These are phyloP conservation scores for Ichthyophthirius multifiliis DNA, from an alignment of 169 alveolate genomes.

Conservation along the genomic window DNA sequence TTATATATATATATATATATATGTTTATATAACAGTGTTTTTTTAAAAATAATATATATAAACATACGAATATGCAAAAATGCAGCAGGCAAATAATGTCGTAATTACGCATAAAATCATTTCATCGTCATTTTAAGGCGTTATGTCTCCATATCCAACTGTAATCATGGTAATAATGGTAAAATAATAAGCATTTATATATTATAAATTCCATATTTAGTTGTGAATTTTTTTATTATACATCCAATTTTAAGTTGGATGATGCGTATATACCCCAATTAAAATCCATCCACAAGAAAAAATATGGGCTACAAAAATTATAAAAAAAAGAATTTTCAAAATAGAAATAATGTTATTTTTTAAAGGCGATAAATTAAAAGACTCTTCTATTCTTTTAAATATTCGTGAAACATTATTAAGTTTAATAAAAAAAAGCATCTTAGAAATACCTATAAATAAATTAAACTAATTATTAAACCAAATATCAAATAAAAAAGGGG, in stretches of 20 bases:
- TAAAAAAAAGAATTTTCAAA: too few relatives aligned
- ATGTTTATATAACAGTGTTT: too few relatives aligned
- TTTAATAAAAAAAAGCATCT: too few relatives aligned
- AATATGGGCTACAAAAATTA: constrained; percentile 66
- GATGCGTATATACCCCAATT: constrained; percentile 37
- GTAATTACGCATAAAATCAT: neutral
- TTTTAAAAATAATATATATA: neutral
- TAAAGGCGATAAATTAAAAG: too few relatives aligned
- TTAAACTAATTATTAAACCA: neutral
- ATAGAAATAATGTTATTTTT: too few relatives aligned
- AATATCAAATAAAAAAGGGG: neutral
- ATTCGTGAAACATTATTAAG: too few relatives aligned
- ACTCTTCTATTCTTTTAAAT: too few relatives aligned
- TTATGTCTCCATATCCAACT: constrained; percentile 29
- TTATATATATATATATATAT: too few relatives aligned
- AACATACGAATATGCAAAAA: neutral
- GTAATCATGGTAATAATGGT: constrained; percentile 6
- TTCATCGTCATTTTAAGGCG: constrained; percentile 12
- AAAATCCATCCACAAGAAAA: constrained; percentile 58
- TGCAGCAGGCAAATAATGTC: constrained; percentile 13
- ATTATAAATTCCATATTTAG: neutral
- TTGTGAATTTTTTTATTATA: neutral
- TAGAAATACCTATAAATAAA: neutral
- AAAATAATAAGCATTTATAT: neutral
- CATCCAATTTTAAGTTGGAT: constrained; percentile 8